phyloP scores from a whole-genome alignment of 306 rosid species.

The Vigna radiata region DNA sequence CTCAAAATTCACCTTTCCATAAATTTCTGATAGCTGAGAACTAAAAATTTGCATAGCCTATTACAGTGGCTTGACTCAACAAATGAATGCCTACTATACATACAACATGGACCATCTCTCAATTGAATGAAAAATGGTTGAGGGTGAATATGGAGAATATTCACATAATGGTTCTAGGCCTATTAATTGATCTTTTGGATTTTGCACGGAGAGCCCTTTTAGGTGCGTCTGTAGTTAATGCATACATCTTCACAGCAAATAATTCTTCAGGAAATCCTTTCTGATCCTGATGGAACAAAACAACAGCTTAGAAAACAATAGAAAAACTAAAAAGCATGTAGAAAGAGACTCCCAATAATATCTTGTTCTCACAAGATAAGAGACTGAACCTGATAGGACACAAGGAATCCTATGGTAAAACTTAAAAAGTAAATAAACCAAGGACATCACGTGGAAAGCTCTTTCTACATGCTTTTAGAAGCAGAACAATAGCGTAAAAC shows the following conservation, averaged over 20 bases:
- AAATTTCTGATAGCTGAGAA: background rate
- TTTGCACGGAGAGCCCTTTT: conserved; percentile 62
- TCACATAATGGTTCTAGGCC: conserved; percentile 79
- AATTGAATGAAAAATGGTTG: background rate
- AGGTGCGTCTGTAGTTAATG: conserved; percentile 70
- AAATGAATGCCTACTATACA: conserved; percentile 10
- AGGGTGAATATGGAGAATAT: background rate
- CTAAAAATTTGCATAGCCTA: conserved; percentile 4
- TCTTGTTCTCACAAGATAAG: background rate
- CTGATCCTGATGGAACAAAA: conserved; percentile 72
- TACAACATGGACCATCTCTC: conserved; percentile 1
- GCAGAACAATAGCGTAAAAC: background rate
- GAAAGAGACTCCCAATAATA: background rate
- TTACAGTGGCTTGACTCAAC: background rate
- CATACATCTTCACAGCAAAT: conserved; percentile 94
- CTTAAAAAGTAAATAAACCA: background rate
- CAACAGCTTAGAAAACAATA: background rate
- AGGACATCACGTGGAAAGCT: background rate
- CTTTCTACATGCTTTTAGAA: background rate
- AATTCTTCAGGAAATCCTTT: conserved; percentile 77
- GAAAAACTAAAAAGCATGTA: background rate
- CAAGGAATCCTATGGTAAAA: background rate
- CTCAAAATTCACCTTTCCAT: background rate
- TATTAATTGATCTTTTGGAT: conserved; percentile 67
- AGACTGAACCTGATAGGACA: background rate